These are phyloP conservation scores for Dorcoceras hygrometricum DNA, from an alignment of 257 asterid species.

Conservation along the genomic window DNA sequence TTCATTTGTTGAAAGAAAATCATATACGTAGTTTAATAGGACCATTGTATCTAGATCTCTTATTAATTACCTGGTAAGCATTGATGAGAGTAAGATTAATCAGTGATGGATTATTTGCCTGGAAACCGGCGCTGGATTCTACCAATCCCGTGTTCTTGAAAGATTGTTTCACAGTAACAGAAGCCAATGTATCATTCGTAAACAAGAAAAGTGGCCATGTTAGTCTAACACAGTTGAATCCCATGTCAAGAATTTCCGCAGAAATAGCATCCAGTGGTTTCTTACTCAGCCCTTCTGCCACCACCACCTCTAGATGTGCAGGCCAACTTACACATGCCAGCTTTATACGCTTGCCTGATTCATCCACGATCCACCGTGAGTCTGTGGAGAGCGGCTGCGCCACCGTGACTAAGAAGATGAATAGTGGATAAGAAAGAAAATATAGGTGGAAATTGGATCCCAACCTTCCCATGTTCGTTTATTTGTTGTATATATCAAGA, in stretches of 20 bases:
- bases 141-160: slow-evolving; percentile 56
- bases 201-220: slow-evolving; percentile 94
- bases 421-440: slow-evolving; percentile 4
- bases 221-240: slow-evolving; percentile 87
- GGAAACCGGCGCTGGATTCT: slow-evolving; percentile 63
- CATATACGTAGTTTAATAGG: background rate
- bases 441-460: slow-evolving; percentile 16
- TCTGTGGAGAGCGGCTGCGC: slow-evolving; percentile 59
- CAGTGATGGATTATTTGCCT: slow-evolving; percentile 65
- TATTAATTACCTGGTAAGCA: slow-evolving; percentile 64
- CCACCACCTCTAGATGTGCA: slow-evolving; percentile 74
- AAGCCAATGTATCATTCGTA: slow-evolving; percentile 65
- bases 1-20: background rate
- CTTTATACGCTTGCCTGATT: slow-evolving; percentile 68
- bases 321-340: slow-evolving; percentile 92
- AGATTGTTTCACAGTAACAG: slow-evolving; percentile 63
- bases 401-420: slow-evolving; percentile 13
- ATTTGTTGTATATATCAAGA: slow-evolving; percentile 19
- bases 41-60: background rate
- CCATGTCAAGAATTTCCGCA: slow-evolving; percentile 38
- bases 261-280: slow-evolving; percentile 71
- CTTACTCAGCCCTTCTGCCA: slow-evolving; percentile 92
- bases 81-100: slow-evolving; percentile 71
- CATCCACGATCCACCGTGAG: slow-evolving; percentile 82
- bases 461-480: slow-evolving; percentile 27